Percentiles rank a stretch among this genome's conserved stretches.
Evolutionary conservation across 805 yeast genomes (phyloP).

Genomic region (Myxozyma geophila): DNA sequence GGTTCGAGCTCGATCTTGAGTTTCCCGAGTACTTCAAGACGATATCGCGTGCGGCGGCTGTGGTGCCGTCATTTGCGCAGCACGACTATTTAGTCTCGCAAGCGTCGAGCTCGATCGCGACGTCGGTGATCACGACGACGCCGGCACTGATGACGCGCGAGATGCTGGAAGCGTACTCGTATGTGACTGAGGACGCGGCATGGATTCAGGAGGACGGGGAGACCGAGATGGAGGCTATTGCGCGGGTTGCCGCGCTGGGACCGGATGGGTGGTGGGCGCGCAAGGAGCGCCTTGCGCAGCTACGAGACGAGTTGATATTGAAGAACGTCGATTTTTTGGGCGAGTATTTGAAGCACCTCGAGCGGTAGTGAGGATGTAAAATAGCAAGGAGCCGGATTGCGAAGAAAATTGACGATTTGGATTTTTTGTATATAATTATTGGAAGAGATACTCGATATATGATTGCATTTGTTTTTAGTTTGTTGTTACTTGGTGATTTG

Average conservation of each 20-base stretch:
- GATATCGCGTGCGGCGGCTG: conserved; percentile 20
- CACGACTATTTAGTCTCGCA: conserved; percentile 18
- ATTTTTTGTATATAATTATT: too few relatives aligned
- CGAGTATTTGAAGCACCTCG: not conserved
- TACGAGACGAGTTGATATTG: conserved; percentile 16
- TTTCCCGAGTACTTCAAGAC: conserved; percentile 27
- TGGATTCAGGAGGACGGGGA: conserved; percentile 31
- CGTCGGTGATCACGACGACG: conserved; percentile 24
- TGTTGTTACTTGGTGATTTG: too few relatives aligned
- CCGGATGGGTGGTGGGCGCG: conserved; percentile 24
- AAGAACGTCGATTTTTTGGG: conserved; percentile 19
- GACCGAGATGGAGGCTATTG: conserved; percentile 31
- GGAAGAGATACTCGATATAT: too few relatives aligned
- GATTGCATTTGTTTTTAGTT: too few relatives aligned
- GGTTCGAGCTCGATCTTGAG: conserved; percentile 13
- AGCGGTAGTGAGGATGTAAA: not conserved
- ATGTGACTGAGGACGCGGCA: conserved; percentile 25
- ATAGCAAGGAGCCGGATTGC: too few relatives aligned
- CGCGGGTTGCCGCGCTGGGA: conserved; percentile 19
- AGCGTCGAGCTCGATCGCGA: conserved; percentile 34
- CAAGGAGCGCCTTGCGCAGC: conserved; percentile 8
- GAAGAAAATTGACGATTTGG: too few relatives aligned
- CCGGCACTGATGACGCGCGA: conserved; percentile 26
- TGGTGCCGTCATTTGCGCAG: conserved; percentile 33
- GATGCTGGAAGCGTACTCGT: conserved; percentile 26